Evolutionary conservation across 805 yeast genomes (phyloP).

Genomic region (Wickerhamiella cacticola): DNA sequence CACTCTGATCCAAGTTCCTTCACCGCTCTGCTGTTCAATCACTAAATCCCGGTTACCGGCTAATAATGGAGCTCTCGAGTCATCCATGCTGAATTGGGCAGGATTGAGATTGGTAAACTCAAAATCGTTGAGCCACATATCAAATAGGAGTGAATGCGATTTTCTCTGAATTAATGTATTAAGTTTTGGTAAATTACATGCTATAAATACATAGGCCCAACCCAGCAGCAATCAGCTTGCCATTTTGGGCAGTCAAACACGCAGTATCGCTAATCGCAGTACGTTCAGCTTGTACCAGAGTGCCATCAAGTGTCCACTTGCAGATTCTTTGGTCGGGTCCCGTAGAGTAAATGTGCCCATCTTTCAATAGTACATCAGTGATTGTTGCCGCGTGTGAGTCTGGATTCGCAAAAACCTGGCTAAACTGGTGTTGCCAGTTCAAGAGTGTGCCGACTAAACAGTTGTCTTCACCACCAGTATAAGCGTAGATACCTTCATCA

Average conservation of each 20-base stretch:
- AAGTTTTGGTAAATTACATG: neutral
- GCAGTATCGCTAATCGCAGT: slow-evolving; percentile 92
- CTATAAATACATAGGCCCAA: slow-evolving; percentile 17
- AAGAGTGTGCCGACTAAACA: slow-evolving; percentile 40
- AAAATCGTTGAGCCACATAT: no score
- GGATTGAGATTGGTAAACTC: no score
- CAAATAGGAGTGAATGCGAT: no score
- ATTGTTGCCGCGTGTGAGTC: slow-evolving; percentile 81
- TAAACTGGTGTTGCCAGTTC: slow-evolving; percentile 19
- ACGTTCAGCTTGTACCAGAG: slow-evolving; percentile 35
- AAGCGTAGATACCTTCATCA: slow-evolving; percentile 26
- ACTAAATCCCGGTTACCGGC: neutral
- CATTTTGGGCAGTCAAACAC: slow-evolving; percentile 33
- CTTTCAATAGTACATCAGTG: slow-evolving; percentile 42
- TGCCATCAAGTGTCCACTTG: slow-evolving; percentile 42
- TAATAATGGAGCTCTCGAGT: slow-evolving; percentile 1
- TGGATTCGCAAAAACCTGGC: slow-evolving; percentile 27
- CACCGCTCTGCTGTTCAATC: neutral
- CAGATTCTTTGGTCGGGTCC: slow-evolving; percentile 77
- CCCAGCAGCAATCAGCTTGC: slow-evolving; percentile 16
- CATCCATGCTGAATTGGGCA: neutral
- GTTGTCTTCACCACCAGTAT: slow-evolving; percentile 93
- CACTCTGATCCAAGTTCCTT: slow-evolving; percentile 5
- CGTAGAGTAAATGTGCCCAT: slow-evolving; percentile 36
- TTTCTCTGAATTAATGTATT: no score